Base-by-base conservation (phyloP, 345 rosid species). In the Camelina hispida region DNA sequence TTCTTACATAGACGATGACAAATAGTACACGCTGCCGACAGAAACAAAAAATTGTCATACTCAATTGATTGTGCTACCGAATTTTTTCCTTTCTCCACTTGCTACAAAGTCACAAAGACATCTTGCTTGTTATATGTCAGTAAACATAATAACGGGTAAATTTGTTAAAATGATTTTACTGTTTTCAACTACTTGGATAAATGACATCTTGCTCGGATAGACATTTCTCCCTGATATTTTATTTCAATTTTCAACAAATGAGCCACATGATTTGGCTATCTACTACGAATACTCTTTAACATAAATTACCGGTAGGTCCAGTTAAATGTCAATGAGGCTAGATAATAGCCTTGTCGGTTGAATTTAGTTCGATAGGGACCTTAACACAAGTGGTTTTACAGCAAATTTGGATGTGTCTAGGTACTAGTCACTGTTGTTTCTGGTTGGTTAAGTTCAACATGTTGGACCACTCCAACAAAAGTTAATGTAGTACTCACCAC, bases 401-500 rank as follows among this genome's bases (percentile, higher is more conserved):
- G 9, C 44, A 59, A 10, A 5, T 35, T 2, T 16, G 13, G 25
- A 10, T 59, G n/a, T 58, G 9, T 16, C 63, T 56, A 17, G 22
- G 53, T 48, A 8, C 10, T 56, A 15, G 13, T 13, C 30, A 58
- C 5, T 34, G 40, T n/a, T n/a, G 7, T 11, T 1, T 8, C 30
- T 28, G 30, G 30, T 28, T 28, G 30, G 7, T 55, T 14, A 13
- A 5, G 37, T 15, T 32, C 22, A 57, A 32, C 61, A 15, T 69
- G 66, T 63, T 30, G 69, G 69, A 61, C 52, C 51, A 73, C 37
- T 10, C 59, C 72, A 57, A 57, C 52, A 47, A 57, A 57, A 34
- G 25, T 37, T 47, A 34, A 38, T 65, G 20, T 35, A 32, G 20
- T 35, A 20, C 17, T 15, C 7, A 63, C 12, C 4, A 53, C 70